These are phyloP conservation scores for Colletotrichum endophyticum DNA, from an alignment of 2,329 filamentous ascomycete species.

Conservation along the genomic window DNA sequence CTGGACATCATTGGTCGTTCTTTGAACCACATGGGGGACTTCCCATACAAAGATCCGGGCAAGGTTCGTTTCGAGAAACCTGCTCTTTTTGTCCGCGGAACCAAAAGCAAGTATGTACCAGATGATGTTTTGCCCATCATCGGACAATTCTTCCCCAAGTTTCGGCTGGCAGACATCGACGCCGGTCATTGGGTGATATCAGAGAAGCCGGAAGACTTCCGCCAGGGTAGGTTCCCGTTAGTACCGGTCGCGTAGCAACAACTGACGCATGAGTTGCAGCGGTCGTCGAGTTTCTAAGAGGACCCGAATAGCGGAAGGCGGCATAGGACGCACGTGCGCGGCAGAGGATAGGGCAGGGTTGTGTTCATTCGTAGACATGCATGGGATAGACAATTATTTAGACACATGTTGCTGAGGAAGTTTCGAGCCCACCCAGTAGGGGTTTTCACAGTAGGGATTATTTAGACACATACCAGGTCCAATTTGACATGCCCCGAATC, in stretches of 20 bases:
- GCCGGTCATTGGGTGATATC: constrained; percentile 88
- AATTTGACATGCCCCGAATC: background rate
- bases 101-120: constrained; percentile 77
- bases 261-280: constrained; percentile 40
- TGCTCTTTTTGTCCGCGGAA: constrained; percentile 81
- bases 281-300: constrained; percentile 66
- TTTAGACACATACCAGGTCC: background rate
- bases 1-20: constrained; percentile 71
- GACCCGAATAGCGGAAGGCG: constrained; percentile 44
- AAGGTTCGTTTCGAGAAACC: constrained; percentile 74
- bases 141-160: constrained; percentile 82
- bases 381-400: background rate
- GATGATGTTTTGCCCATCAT: constrained; percentile 82
- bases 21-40: constrained; percentile 82
- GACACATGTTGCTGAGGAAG: too few relatives aligned
- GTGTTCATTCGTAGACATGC: background rate
- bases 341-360: background rate
- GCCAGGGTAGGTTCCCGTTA: constrained; percentile 60
- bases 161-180: constrained; percentile 75
- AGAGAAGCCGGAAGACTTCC: constrained; percentile 83
- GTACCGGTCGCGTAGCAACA: background rate
- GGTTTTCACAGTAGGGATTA: too few relatives aligned
- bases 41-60: constrained; percentile 81
- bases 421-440: too few relatives aligned
- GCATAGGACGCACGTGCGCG: background rate